Conservation (phyloP, 2,329 filamentous ascomycete species). For the Diaporthe sp. region DNA sequence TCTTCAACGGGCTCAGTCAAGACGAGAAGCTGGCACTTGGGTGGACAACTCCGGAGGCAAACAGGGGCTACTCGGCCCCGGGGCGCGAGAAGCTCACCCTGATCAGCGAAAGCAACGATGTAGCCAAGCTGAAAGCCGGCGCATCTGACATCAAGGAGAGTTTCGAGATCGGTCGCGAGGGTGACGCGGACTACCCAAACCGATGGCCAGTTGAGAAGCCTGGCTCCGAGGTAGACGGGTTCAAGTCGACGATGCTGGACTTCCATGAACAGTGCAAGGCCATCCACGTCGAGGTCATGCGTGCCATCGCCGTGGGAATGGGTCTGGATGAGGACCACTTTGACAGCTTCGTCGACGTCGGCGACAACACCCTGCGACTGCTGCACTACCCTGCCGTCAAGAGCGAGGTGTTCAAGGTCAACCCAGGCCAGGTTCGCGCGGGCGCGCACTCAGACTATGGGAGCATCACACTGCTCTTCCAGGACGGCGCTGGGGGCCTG, state of each 20-base stretch:
- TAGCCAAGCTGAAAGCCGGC: conserved; percentile 68
- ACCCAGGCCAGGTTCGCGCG: conserved; percentile 78
- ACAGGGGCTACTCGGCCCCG: conserved; percentile 78
- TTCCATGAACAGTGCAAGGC: conserved; percentile 83
- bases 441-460: conserved; percentile 81
- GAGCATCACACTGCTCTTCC: conserved; percentile 72
- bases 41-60: conserved; percentile 80
- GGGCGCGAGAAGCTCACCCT: conserved; percentile 79
- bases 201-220: conserved; percentile 75
- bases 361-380: conserved; percentile 79
- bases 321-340: conserved; percentile 80
- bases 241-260: conserved; percentile 78
- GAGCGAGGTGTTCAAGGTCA: conserved; percentile 74
- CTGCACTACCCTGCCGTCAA: conserved; percentile 81
- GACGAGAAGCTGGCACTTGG: conserved; percentile 73
- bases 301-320: conserved; percentile 86
- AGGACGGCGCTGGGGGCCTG: conserved; percentile 67
- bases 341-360: conserved; percentile 77
- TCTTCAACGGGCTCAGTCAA: conserved; percentile 74
- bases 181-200: conserved; percentile 74
- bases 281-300: conserved; percentile 84
- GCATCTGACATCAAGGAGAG: conserved; percentile 76
- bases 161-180: conserved; percentile 74
- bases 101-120: conserved; percentile 64
- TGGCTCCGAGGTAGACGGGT: conserved; percentile 63